phyloP scores from a whole-genome alignment of 208 protist genomes.

The Leishmania major region DNA sequence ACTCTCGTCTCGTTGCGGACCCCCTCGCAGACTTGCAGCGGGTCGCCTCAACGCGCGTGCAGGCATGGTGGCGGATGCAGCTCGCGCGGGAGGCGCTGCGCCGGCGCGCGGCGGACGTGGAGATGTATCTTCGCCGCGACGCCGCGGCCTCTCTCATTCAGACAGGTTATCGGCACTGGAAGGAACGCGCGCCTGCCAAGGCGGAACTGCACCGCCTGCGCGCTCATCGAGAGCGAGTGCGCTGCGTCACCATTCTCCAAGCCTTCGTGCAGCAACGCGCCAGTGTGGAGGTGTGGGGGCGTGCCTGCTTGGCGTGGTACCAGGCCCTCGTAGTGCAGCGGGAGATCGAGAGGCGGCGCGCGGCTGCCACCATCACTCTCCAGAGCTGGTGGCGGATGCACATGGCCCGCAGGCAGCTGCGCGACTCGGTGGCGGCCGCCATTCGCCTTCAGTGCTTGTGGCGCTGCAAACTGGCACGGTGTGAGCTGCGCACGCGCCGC shows the following conservation, averaged over 20 bases:
- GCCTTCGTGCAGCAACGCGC: constrained; percentile 35
- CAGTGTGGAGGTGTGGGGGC: constrained; percentile 47
- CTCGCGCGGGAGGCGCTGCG: constrained; percentile 1
- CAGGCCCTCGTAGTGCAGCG: constrained; percentile 20
- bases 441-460: constrained; percentile 16
- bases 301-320: constrained; percentile 22
- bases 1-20: constrained; percentile 27
- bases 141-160: constrained; percentile 42
- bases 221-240: constrained; percentile 25
- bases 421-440: neutral
- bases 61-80: constrained; percentile 31
- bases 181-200: constrained; percentile 25
- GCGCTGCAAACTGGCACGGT: constrained; percentile 20
- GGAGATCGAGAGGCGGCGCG: constrained; percentile 10
- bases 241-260: constrained; percentile 37
- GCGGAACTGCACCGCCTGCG: constrained; percentile 28
- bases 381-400: constrained; percentile 63
- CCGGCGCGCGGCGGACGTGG: constrained; percentile 15
- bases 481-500: constrained; percentile 27
- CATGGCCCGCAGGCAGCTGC: neutral
- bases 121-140: constrained; percentile 11
- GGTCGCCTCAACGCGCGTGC: constrained; percentile 12
- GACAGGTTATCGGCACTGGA: constrained; percentile 36
- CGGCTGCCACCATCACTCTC: constrained; percentile 40
- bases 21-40: constrained; percentile 20